phyloP scores from a whole-genome alignment of 768 basidiomycete species.

The Lepiota brunneoincarnata region DNA sequence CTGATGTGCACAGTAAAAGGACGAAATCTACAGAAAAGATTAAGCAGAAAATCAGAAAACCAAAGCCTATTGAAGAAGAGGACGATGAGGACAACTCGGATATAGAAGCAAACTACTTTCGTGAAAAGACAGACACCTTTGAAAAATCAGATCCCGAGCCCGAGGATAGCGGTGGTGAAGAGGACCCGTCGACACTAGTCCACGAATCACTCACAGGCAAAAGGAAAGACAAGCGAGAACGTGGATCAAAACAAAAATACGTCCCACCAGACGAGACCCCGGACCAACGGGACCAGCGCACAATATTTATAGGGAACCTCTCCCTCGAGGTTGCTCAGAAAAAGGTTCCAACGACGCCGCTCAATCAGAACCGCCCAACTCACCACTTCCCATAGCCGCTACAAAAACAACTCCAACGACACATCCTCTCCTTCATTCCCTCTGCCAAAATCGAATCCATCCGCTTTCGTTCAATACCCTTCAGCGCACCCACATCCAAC shows the following conservation, averaged over 20 bases:
- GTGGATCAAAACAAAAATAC: constrained; percentile 38
- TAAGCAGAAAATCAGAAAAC: constrained; percentile 4
- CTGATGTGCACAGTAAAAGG: constrained; percentile 19
- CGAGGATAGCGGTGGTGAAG: constrained; percentile 24
- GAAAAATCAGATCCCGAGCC: constrained; percentile 18
- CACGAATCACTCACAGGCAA: constrained; percentile 56
- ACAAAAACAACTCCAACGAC: constrained; percentile 72
- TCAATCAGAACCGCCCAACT: neutral
- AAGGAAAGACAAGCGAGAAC: constrained; percentile 25
- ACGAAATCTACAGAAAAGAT: constrained; percentile 19
- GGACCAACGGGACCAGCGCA: constrained; percentile 73
- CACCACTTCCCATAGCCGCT: constrained; percentile 47
- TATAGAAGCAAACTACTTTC: constrained; percentile 3
- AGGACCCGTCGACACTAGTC: constrained; percentile 34
- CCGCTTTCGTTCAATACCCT: constrained; percentile 92
- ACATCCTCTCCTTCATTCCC: constrained; percentile 71
- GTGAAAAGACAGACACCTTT: constrained; percentile 17
- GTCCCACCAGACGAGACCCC: constrained; percentile 69
- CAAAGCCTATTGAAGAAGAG: constrained; percentile 9
- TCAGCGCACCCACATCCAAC: constrained; percentile 75
- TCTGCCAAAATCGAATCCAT: constrained; percentile 85
- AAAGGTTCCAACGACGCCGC: constrained; percentile 45
- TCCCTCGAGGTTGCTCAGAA: constrained; percentile 72
- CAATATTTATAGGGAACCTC: constrained; percentile 91
- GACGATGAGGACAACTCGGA: constrained; percentile 16